A percentile compares a stretch with the other conserved stretches of the same genome.
Conservation (phyloP, 768 basidiomycete genomes). For the Chalciporus sphaerocephalus region DNA sequence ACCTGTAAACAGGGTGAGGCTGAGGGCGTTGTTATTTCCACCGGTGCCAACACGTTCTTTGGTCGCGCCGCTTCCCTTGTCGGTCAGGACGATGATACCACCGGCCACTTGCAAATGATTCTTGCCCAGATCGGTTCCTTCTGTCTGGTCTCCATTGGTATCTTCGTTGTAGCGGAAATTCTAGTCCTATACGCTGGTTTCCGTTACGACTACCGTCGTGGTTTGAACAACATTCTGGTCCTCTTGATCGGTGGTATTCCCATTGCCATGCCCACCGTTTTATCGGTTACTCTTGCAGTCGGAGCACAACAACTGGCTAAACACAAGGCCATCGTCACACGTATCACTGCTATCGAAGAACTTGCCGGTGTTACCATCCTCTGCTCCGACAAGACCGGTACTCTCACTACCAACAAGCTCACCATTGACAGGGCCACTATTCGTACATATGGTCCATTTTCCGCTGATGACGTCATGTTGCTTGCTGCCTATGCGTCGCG, state of each 20-base stretch:
- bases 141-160: slow-evolving; percentile 93
- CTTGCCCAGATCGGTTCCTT: slow-evolving; percentile 96
- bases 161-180: slow-evolving; percentile 93
- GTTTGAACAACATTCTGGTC: slow-evolving; percentile 96
- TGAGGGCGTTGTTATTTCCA: slow-evolving; percentile 97
- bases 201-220: slow-evolving; percentile 86
- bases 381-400: slow-evolving; percentile 98
- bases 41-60: slow-evolving; percentile 97
- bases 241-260: slow-evolving; percentile 99
- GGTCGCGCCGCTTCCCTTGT: slow-evolving; percentile 97
- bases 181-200: slow-evolving; percentile 90
- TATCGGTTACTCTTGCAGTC: slow-evolving; percentile 97
- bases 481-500: slow-evolving; percentile 95
- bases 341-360: slow-evolving; percentile 99
- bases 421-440: slow-evolving; percentile 93
- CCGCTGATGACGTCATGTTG: slow-evolving; percentile 86
- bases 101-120: slow-evolving; percentile 98
- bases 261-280: slow-evolving; percentile 98
- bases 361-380: slow-evolving; percentile 97
- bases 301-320: slow-evolving; percentile 98
- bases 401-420: slow-evolving; percentile 98
- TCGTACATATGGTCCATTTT: slow-evolving; percentile 85
- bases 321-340: slow-evolving; percentile 99
- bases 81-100: slow-evolving; percentile 95
- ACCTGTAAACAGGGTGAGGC: slow-evolving; percentile 99